Conservation (phyloP, 208 protist genomes). For the Trypanosoma conorhini region DNA sequence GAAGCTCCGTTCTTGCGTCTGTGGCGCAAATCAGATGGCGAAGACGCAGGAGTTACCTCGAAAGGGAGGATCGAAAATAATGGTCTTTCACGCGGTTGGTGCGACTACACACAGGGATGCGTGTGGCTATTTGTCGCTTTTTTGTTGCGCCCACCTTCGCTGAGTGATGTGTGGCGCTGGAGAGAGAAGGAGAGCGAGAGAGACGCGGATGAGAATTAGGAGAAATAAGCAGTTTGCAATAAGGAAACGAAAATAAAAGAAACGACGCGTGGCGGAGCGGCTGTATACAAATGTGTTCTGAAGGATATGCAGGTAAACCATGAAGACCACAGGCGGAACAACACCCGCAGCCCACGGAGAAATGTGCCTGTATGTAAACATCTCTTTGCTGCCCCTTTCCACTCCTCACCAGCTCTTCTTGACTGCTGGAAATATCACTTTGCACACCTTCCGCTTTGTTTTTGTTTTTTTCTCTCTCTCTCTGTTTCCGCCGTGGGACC, state of each 20-base stretch:
- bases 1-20: background rate
- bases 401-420: slow-evolving; percentile 1
- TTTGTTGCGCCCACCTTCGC: background rate
- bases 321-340: background rate
- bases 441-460: slow-evolving; percentile 2
- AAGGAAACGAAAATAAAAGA: background rate
- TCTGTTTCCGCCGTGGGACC: background rate
- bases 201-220: background rate
- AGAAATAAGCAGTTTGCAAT: slow-evolving; percentile 1
- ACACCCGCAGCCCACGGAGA: background rate
- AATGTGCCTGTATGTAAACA: background rate
- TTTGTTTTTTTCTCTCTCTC: slow-evolving; percentile 8
- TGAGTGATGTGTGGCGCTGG: background rate
- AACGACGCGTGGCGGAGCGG: background rate
- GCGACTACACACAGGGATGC: background rate
- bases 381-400: background rate
- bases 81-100: background rate
- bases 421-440: background rate
- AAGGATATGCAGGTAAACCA: background rate
- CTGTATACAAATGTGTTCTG: background rate
- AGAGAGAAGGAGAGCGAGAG: background rate
- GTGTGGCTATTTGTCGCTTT: background rate
- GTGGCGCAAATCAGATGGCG: too few species aligned
- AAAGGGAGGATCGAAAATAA: background rate
- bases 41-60: background rate